Percentiles rank a stretch among this genome's conserved stretches.
These are phyloP conservation scores for Xylariaceae sp. DNA, from an alignment of 2,329 filamentous ascomycete species.

Conservation along the genomic window DNA sequence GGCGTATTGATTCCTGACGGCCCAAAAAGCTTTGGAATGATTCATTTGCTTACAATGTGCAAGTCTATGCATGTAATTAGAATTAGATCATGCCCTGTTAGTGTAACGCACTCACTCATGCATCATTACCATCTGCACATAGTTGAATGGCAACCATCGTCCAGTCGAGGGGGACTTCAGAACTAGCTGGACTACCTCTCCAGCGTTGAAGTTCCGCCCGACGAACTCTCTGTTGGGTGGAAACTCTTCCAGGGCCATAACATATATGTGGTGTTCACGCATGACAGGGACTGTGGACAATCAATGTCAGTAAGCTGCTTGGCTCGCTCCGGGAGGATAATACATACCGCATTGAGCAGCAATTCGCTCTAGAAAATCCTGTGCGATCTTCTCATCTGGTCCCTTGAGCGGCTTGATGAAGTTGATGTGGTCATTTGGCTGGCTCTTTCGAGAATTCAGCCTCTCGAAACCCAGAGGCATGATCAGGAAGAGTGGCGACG, in stretches of 20 bases:
- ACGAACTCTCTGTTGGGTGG: slow-evolving; percentile 78
- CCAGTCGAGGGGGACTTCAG: slow-evolving; percentile 62
- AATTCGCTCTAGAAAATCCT: slow-evolving; percentile 70
- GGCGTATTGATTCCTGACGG: slow-evolving; percentile 69
- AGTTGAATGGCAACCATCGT: slow-evolving; percentile 74
- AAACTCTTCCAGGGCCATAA: slow-evolving; percentile 75
- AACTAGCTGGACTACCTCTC: slow-evolving; percentile 82
- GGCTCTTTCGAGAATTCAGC: slow-evolving; percentile 69
- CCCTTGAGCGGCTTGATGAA: slow-evolving; percentile 80
- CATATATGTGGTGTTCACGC: slow-evolving; percentile 59
- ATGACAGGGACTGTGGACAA: slow-evolving; percentile 59
- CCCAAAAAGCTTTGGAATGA: slow-evolving; percentile 77
- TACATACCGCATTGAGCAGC: slow-evolving; percentile 73
- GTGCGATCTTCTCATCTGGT: slow-evolving; percentile 56
- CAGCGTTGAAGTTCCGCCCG: slow-evolving; percentile 86
- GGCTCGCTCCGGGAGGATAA: too few relatives aligned
- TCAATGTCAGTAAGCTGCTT: slow-evolving; percentile 3
- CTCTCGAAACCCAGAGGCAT: slow-evolving; percentile 80
- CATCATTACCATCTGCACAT: slow-evolving; percentile 95
- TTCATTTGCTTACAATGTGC: slow-evolving; percentile 93
- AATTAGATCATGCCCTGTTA: neutral
- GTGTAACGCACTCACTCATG: slow-evolving; percentile 54
- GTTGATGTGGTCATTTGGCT: slow-evolving; percentile 73
- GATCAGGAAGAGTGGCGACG: slow-evolving; percentile 3
- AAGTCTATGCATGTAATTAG: slow-evolving; percentile 40